A percentile compares a stretch with the other conserved stretches of the same genome.
These are phyloP conservation scores for Echites panduratus DNA, from an alignment of 257 asterid genomes.

Conservation along the genomic window DNA sequence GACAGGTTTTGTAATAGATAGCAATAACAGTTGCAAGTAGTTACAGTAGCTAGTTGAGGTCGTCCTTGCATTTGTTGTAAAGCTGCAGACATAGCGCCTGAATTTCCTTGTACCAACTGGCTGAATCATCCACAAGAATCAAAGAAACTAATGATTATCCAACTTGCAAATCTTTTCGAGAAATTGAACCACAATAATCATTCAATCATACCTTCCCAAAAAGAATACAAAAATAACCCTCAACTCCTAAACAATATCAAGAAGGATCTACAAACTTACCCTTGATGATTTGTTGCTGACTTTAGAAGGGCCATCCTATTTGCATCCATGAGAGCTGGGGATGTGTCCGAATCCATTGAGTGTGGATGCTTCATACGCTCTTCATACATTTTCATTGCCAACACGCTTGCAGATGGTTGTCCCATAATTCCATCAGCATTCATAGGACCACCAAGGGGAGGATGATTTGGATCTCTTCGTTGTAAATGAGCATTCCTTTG, in stretches of 20 bases:
- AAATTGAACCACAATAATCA: not conserved
- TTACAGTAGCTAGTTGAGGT: slow-evolving; percentile 71
- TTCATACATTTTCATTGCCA: slow-evolving; percentile 95
- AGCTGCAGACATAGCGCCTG: slow-evolving; percentile 85
- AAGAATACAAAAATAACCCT: not conserved
- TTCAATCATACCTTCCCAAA: not conserved
- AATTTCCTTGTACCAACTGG: slow-evolving; percentile 82
- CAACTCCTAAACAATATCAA: not conserved
- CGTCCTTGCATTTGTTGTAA: slow-evolving; percentile 99
- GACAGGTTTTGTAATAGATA: slow-evolving; percentile 1
- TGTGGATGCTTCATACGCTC: slow-evolving; percentile 92
- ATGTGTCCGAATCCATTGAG: slow-evolving; percentile 89
- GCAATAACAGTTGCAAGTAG: slow-evolving; percentile 14
- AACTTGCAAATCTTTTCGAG: not conserved
- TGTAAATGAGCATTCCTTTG: slow-evolving; percentile 89
- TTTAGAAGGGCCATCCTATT: slow-evolving; percentile 93
- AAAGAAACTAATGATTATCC: not conserved
- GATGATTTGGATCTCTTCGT: slow-evolving; percentile 91
- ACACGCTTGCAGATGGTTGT: slow-evolving; percentile 89
- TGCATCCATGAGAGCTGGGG: slow-evolving; percentile 75
- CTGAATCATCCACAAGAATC: slow-evolving; percentile 49
- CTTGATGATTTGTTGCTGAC: slow-evolving; percentile 85
- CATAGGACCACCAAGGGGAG: slow-evolving; percentile 80
- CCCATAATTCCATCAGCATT: slow-evolving; percentile 87
- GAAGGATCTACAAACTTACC: slow-evolving; percentile 42